Base-by-base conservation (phyloP, 306 rosid species). In the Coriaria nepalensis region DNA sequence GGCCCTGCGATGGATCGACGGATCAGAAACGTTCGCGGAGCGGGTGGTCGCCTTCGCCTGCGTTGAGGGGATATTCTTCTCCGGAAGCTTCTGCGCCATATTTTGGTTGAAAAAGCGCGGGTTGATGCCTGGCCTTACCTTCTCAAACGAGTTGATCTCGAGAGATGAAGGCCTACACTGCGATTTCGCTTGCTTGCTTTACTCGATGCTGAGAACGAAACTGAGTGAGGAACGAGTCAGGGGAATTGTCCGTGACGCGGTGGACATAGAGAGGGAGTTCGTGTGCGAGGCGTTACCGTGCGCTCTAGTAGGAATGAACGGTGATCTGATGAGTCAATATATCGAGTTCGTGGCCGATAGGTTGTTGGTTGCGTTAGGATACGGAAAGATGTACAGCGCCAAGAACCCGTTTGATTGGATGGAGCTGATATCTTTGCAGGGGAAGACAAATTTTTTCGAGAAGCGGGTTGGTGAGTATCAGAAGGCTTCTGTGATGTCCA, bases 101-200 rank as follows among this genome's bases (percentile, higher is more conserved):
- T 87, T 87, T 20, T 87, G 96, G 96, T 72, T 87, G 0, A 87
- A 87, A 35, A 87, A 87, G 60, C 93, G 94, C 2, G 94, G 94
- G 9, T 35, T 87, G 1, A 83, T 87, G 96, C 94, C 93, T 0
- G 94, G 96, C 0, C 48, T 87, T 7, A 80, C 96, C 0, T 87
- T 83, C 67, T 80, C 96, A 2, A 87, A 87, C 59, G 96, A 87
- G 65, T 39, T 87, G 35, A 87, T 87, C 45, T 83, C 94, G 4
- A 76, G 94, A 9, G 96, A 87, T 5, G 96, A 87, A 13, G 96
- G 94, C 0, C 48, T 80, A 4, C 94, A 83, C 61, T 83, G 94
- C 40, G 94, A 83, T 45, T 87, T 87, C 33, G 94, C 96, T 6
- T 83, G 94, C 40, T 13, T 87, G 33, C 47, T 83, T 2, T 87